Percentiles rank a stretch among this genome's conserved stretches.
phyloP scores from a whole-genome alignment of 257 asterid species.

The Buddleja alternifolia region DNA sequence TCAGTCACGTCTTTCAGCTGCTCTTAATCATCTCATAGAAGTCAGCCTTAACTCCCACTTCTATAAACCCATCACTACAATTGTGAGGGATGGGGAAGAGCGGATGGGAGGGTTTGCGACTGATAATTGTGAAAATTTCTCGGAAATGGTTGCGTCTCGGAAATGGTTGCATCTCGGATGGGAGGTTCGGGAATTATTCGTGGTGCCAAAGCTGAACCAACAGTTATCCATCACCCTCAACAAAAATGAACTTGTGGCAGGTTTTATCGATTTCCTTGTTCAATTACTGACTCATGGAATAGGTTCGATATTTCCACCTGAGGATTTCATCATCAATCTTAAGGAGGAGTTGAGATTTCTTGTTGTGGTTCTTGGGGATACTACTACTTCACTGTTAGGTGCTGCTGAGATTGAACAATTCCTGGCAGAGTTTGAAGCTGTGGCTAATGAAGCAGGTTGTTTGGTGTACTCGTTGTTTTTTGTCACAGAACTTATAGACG shows the following conservation, averaged over 20 bases:
- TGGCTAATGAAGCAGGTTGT: background rate
- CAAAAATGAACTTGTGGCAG: background rate
- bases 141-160: background rate
- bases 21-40: background rate
- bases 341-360: background rate
- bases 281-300: background rate
- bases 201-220: background rate
- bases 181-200: background rate
- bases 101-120: too few species aligned
- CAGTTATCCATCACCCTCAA: background rate
- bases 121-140: too few species aligned
- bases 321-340: background rate
- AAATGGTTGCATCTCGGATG: too few species aligned
- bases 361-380: background rate
- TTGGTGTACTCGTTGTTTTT: conserved; percentile 13
- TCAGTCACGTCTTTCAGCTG: background rate
- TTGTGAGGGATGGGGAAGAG: too few species aligned
- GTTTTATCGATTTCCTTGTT: conserved; percentile 1
- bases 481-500: too few species aligned
- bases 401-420: too few species aligned
- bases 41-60: background rate
- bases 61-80: background rate
- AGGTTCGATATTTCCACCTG: background rate
- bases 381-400: background rate
- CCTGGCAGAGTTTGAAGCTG: background rate